Base-by-base conservation (phyloP, 1,139 yeast genomes). In the Scheffersomyces insectosa region DNA sequence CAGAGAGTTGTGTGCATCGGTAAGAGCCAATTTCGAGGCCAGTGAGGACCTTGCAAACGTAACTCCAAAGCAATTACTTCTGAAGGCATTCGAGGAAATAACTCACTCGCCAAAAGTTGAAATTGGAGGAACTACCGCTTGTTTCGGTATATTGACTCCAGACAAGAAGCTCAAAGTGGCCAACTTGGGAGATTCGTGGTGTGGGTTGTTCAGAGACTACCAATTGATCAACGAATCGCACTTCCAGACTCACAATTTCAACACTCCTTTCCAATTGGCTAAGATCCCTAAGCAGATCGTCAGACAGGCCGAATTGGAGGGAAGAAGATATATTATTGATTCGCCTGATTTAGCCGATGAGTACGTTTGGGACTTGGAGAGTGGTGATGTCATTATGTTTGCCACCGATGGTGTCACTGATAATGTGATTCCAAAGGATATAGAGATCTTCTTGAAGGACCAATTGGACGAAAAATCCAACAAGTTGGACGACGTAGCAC, bases 51-150 rank as follows among this genome's bases (percentile, higher is more conserved):
- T 41, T 5, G 36, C 35, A 10, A 38, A 40, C n/a, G 33, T 50
- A 2, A 27, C 60, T 1, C 87, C 95, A 3, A 70, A 72, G 44
- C 58, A 70, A 4, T 64, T 89, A 39, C 70, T 90, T 27, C 64
- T 67, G 1, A 42, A 62, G 28, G 85, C 95, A 0, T 90, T 82
- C 56, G 57, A 67, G 0, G 66, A 75, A 35, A 74, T 90, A 9
- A 63, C 71, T 45, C 50, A 61, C 1, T 81, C 82, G 8, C 82
- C 83, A 1, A 72, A 71, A 38, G 95, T 86, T 8, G 80, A 83
- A 60, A 95, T 91, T 33, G 99, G 99, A 4, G 95, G 97, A n/a
- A 88, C 98, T 1, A 93, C 99, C 1, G 91, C 95, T 1, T 88
- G 96, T 56, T 77, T 88, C 40, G 98, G 97, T 1, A 76, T 86